Evolutionary conservation across 768 basidiomycete genomes (phyloP).

Genomic region (Pulveroboletus sp.): DNA sequence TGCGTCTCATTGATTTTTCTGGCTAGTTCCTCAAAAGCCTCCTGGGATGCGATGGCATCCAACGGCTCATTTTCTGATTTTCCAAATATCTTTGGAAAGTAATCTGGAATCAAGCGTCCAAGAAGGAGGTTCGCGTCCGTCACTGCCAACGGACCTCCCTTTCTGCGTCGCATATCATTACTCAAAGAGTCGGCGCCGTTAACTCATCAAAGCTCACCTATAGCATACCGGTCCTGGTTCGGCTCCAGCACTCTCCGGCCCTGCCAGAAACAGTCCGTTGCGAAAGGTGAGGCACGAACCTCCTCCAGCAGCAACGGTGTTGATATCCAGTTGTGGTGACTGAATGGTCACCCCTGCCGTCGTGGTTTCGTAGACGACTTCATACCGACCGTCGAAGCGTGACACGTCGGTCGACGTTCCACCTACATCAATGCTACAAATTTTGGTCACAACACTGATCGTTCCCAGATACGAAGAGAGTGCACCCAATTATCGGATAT

Average conservation of each 20-base stretch:
- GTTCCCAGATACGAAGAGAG: constrained; percentile 5
- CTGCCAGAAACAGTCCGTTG: constrained; percentile 86
- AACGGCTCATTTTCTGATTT: constrained; percentile 81
- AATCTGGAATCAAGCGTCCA: constrained; percentile 82
- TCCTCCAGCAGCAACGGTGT: constrained; percentile 93
- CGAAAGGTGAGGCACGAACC: constrained; percentile 85
- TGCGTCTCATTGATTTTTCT: constrained; percentile 65
- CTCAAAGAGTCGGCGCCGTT: neutral
- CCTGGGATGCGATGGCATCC: constrained; percentile 65
- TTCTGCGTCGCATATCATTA: constrained; percentile 39
- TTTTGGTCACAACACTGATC: neutral
- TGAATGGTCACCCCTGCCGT: constrained; percentile 93
- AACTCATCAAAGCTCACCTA: constrained; percentile 42
- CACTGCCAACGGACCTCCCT: constrained; percentile 86
- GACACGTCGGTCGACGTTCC: constrained; percentile 96
- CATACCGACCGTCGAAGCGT: constrained; percentile 85
- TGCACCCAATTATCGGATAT: constrained; percentile 80
- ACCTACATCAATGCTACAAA: constrained; percentile 76
- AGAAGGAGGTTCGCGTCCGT: constrained; percentile 92
- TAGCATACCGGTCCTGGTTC: constrained; percentile 93
- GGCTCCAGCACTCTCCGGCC: constrained; percentile 90
- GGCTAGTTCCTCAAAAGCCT: constrained; percentile 63
- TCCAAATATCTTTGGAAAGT: constrained; percentile 95
- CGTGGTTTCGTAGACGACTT: constrained; percentile 92
- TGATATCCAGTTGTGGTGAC: constrained; percentile 90